phyloP scores from a whole-genome alignment of 768 basidiomycete species.

The Mycena pura region DNA sequence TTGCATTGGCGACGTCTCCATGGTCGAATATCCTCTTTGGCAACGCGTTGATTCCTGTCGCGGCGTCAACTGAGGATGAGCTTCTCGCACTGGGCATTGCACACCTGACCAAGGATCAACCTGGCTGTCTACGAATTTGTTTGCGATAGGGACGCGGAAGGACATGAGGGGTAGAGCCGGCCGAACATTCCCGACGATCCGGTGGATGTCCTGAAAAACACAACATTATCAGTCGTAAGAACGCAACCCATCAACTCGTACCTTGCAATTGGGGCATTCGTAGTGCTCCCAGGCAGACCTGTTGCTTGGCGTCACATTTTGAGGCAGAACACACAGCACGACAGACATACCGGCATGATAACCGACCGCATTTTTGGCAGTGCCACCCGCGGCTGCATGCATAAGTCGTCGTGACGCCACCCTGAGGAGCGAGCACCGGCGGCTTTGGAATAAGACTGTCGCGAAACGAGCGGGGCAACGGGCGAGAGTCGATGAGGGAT shows the following conservation, averaged over 20 bases:
- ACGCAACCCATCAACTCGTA: conserved; percentile 32
- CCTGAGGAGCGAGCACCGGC: conserved; percentile 33
- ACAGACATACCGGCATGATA: conserved; percentile 70
- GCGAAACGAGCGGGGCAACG: conserved; percentile 41
- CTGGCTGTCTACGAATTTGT: conserved; percentile 5
- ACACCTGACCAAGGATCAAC: conserved; percentile 35
- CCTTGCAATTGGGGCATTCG: conserved; percentile 70
- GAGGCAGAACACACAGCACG: background rate
- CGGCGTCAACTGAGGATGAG: no score
- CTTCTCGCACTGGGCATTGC: no score
- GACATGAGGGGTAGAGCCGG: conserved; percentile 28
- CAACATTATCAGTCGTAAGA: background rate
- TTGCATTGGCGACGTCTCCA: conserved; percentile 18
- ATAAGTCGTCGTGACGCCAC: conserved; percentile 57
- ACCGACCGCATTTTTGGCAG: conserved; percentile 70
- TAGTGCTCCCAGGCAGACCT: conserved; percentile 80
- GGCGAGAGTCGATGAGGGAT: conserved; percentile 38
- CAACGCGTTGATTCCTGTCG: conserved; percentile 41
- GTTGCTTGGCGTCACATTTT: conserved; percentile 5
- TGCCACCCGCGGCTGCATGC: conserved; percentile 72
- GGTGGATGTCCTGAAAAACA: conserved; percentile 30
- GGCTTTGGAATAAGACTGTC: conserved; percentile 44
- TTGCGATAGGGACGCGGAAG: background rate
- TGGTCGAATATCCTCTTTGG: conserved; percentile 31
- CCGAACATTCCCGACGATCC: conserved; percentile 37